These are phyloP conservation scores for Plasmodium billcollinsi DNA, from an alignment of 169 alveolate genomes.

Conservation along the genomic window DNA sequence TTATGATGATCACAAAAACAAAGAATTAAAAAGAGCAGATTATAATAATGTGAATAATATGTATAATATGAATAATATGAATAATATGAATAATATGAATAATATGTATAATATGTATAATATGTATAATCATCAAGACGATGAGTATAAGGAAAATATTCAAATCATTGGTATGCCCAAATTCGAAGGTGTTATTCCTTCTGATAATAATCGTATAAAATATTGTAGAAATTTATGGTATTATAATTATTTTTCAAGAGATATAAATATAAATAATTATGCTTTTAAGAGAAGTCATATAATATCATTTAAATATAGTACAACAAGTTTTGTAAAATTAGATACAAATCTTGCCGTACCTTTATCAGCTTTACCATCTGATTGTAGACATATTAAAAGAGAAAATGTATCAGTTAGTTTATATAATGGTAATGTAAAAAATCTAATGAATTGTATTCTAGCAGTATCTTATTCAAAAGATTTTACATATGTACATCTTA, in stretches of 20 bases:
- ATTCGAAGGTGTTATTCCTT: slow-evolving; percentile 74
- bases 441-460: slow-evolving; percentile 45
- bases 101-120: neutral
- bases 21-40: neutral
- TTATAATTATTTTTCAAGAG: slow-evolving; percentile 65
- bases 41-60: neutral
- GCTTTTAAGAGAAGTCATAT: slow-evolving; percentile 34
- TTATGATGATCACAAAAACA: neutral
- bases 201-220: slow-evolving; percentile 41
- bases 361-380: slow-evolving; percentile 71
- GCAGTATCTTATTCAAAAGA: slow-evolving; percentile 70
- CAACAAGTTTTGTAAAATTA: slow-evolving; percentile 33
- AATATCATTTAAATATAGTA: slow-evolving; percentile 38
- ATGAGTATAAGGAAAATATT: neutral
- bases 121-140: neutral
- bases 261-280: slow-evolving; percentile 24
- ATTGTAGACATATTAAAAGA: slow-evolving; percentile 36
- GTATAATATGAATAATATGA: neutral
- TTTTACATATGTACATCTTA: slow-evolving; percentile 46
- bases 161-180: slow-evolving; percentile 70
- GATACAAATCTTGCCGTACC: slow-evolving; percentile 69
- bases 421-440: slow-evolving; percentile 49
- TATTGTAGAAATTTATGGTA: slow-evolving; percentile 65
- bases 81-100: neutral
- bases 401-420: slow-evolving; percentile 61